Base-by-base conservation (phyloP, 169 alveolate genomes). In the Plasmodium coatneyi region DNA sequence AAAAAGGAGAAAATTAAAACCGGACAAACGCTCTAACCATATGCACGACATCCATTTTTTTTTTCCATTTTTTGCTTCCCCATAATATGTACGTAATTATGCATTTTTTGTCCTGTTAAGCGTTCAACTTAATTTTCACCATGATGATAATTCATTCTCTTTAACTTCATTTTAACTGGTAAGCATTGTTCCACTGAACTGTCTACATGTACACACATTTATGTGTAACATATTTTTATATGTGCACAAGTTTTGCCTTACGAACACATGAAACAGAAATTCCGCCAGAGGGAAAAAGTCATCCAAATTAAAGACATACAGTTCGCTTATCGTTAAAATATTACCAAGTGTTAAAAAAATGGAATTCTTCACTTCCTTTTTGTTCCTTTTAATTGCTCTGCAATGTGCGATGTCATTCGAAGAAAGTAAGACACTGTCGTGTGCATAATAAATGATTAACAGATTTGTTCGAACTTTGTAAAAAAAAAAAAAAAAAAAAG, bases 381-480 rank as follows among this genome's bases (percentile, higher is more conserved):
- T 84, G 14, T 19, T 84, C 79, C 34, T 84, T 72, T 84, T 84
- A 72, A 76, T 6, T 34, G 36, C 56, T 28, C 60, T 84, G 66
- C 74, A 54, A 52, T 84, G 76, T 84, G 78, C 30, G 30, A 16
- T 84, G 14, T 84, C 92, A 14, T 74, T 39, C 36, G 41, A 74
- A 46, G 41, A 49, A 84, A 84, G 92, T 84, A 72, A 84, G 56
- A 80, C 9, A 80, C 19, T n/a, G 16, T 19, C 56, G 46, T 54
- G 56, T 80, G 74, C 34, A 30, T 60, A 60, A 60, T 25, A 19
- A 60, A 60, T n/a, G 32, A 9, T 28, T 60, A 60, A 60, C 32
- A 25, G 56, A 46, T 60, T 25, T 60, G 28, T 60, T 60, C 74
- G 10, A 32, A 60, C 32, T 60, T 60, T n/a, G 74, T 25, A 60